phyloP scores from a whole-genome alignment of 75 land plant genomes.

The Pseudotsuga menziesii region DNA sequence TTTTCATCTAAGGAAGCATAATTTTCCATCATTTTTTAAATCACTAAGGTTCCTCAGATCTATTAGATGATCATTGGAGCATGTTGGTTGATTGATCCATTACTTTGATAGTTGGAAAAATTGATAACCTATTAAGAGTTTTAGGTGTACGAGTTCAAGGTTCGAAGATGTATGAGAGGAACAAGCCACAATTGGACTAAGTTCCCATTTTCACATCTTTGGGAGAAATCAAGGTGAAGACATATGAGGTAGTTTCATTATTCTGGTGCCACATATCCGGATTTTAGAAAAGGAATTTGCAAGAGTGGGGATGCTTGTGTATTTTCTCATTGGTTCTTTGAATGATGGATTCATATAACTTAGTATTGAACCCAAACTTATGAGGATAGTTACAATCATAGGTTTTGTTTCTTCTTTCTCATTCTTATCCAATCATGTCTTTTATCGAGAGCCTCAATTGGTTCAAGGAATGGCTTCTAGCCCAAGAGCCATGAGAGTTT shows the following conservation, averaged over 20 bases:
- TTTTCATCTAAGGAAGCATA: no score
- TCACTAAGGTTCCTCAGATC: no score
- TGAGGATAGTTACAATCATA: conserved; percentile 63
- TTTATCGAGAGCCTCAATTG: not conserved
- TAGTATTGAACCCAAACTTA: conserved; percentile 71
- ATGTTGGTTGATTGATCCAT: no score
- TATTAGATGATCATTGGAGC: no score
- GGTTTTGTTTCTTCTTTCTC: conserved; percentile 48
- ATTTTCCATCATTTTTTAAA: no score
- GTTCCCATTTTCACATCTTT: no score
- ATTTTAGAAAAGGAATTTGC: conserved; percentile 57
- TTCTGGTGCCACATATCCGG: conserved; percentile 52
- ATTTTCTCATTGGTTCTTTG: conserved; percentile 70
- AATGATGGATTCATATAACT: conserved; percentile 81
- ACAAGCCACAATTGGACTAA: no score
- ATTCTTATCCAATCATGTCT: conserved; percentile 58
- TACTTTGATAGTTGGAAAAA: no score
- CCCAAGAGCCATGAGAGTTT: not conserved
- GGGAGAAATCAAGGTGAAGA: conserved; percentile 71
- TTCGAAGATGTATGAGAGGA: no score
- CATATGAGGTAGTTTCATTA: conserved; percentile 63
- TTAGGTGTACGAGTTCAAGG: conserved; percentile 82
- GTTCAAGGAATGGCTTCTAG: not conserved
- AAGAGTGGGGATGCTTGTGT: conserved; percentile 60
- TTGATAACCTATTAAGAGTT: conserved; percentile 68